These are phyloP conservation scores for Cladosporium sphaerospermum DNA, from an alignment of 2,329 filamentous ascomycete genomes.

Conservation along the genomic window DNA sequence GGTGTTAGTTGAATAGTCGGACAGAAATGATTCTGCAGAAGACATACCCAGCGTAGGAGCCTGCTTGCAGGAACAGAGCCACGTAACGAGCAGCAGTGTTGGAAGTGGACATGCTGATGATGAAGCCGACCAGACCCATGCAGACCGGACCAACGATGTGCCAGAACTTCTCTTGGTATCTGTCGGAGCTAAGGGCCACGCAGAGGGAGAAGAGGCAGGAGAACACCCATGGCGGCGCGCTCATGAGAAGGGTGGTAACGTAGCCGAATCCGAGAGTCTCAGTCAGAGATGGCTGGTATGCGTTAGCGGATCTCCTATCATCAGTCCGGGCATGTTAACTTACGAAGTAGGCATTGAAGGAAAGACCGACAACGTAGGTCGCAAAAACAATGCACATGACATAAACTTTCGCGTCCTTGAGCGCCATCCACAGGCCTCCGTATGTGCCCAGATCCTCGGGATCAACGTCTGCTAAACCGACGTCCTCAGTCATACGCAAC, in stretches of 20 bases:
- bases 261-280: slow-evolving; percentile 65
- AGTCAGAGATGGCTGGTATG: slow-evolving; percentile 37
- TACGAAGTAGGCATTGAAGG: slow-evolving; percentile 11
- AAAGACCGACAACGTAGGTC: slow-evolving; percentile 28
- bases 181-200: slow-evolving; percentile 22
- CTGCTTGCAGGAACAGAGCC: slow-evolving; percentile 46
- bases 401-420: slow-evolving; percentile 36
- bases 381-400: slow-evolving; percentile 34
- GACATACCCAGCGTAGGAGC: slow-evolving; percentile 51
- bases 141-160: slow-evolving; percentile 44
- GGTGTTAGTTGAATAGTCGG: background rate
- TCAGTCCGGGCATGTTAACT: slow-evolving; percentile 17
- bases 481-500: slow-evolving; percentile 31
- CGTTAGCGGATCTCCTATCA: background rate
- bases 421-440: slow-evolving; percentile 29
- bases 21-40: slow-evolving; percentile 23
- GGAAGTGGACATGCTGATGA: slow-evolving; percentile 8
- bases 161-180: slow-evolving; percentile 41
- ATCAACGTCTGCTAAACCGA: slow-evolving; percentile 31
- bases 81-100: slow-evolving; percentile 20
- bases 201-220: slow-evolving; percentile 15
- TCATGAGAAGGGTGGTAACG: slow-evolving; percentile 45
- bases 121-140: slow-evolving; percentile 10
- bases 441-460: slow-evolving; percentile 30
- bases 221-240: slow-evolving; percentile 35